Percentiles rank a stretch among this genome's conserved stretches.
Conservation (phyloP, 2,329 filamentous ascomycete genomes). For the Coniochaeta ligniaria region DNA sequence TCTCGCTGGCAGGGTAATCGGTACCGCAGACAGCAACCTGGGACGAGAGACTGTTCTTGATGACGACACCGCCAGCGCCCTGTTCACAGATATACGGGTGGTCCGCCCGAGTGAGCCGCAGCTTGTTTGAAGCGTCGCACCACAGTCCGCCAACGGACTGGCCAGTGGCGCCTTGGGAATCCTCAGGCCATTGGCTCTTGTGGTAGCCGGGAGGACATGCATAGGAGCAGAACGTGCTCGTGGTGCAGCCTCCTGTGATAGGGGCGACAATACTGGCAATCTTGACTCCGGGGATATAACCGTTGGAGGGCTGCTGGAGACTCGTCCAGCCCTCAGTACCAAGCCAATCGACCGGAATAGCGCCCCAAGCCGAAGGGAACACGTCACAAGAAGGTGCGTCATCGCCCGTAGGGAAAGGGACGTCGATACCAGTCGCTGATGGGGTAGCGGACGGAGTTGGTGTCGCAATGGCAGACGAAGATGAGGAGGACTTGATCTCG, state of each 20-base stretch:
- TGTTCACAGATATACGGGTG: conserved; percentile 65
- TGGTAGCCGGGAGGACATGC: conserved; percentile 86
- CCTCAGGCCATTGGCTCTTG: conserved; percentile 80
- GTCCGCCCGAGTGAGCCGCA: conserved; percentile 67
- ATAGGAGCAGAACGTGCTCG: conserved; percentile 79
- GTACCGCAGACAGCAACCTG: conserved; percentile 80
- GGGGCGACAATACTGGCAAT: conserved; percentile 63
- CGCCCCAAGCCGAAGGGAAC: conserved; percentile 79
- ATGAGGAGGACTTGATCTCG: conserved; percentile 30
- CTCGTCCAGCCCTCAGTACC: conserved; percentile 70
- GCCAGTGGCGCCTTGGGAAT: conserved; percentile 65
- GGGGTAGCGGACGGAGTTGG: conserved; percentile 20
- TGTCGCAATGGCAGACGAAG: conserved; percentile 17
- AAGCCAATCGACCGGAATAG: conserved; percentile 62
- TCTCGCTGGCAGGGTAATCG: conserved; percentile 90
- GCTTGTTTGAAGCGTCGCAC: conserved; percentile 66
- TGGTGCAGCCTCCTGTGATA: conserved; percentile 51
- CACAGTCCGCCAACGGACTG: conserved; percentile 84
- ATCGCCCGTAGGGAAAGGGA: conserved; percentile 68
- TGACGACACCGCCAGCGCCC: conserved; percentile 62
- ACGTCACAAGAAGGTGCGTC: conserved; percentile 51
- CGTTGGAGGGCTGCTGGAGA: conserved; percentile 55
- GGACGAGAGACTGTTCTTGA: conserved; percentile 65
- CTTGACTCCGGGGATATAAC: conserved; percentile 39
- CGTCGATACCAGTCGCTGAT: conserved; percentile 44